phyloP scores from a whole-genome alignment of 2,329 filamentous ascomycete species.

The Sporothrix curviconia region DNA sequence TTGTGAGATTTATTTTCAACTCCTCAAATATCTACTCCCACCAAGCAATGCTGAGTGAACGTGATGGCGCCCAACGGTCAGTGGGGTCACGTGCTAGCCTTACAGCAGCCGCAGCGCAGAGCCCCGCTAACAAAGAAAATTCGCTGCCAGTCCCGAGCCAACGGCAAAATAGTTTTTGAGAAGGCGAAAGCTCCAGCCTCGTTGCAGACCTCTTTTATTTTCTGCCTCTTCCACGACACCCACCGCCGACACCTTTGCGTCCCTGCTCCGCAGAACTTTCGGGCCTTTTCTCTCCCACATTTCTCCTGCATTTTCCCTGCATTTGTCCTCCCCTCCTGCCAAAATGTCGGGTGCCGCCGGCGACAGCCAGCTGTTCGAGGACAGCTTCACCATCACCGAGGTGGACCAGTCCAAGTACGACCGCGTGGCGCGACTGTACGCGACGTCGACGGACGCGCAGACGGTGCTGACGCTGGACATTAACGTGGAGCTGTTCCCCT shows the following conservation, averaged over 20 bases:
- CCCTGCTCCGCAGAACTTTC: too few species aligned
- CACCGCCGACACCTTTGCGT: neutral
- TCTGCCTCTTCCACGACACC: neutral
- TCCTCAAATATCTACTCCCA: too few species aligned
- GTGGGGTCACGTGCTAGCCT: constrained; percentile 5
- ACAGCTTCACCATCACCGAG: constrained; percentile 75
- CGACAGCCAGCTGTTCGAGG: constrained; percentile 90
- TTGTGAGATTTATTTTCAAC: too few species aligned
- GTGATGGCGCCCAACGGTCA: too few species aligned
- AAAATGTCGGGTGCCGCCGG: constrained; percentile 55
- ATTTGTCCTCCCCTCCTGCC: neutral
- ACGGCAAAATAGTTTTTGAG: constrained; percentile 14
- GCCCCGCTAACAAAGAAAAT: constrained; percentile 11
- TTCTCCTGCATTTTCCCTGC: neutral
- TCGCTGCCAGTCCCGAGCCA: neutral
- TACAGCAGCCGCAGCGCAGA: neutral
- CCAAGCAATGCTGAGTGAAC: too few species aligned
- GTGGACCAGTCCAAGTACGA: constrained; percentile 89
- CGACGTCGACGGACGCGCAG: constrained; percentile 65
- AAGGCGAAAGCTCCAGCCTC: constrained; percentile 7
- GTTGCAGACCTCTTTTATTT: neutral
- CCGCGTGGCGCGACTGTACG: constrained; percentile 79
- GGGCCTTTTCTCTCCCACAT: too few species aligned
- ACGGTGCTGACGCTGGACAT: constrained; percentile 82
- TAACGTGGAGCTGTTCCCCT: constrained; percentile 86